phyloP scores from a whole-genome alignment of 345 rosid species.

The Turnera subulata region DNA sequence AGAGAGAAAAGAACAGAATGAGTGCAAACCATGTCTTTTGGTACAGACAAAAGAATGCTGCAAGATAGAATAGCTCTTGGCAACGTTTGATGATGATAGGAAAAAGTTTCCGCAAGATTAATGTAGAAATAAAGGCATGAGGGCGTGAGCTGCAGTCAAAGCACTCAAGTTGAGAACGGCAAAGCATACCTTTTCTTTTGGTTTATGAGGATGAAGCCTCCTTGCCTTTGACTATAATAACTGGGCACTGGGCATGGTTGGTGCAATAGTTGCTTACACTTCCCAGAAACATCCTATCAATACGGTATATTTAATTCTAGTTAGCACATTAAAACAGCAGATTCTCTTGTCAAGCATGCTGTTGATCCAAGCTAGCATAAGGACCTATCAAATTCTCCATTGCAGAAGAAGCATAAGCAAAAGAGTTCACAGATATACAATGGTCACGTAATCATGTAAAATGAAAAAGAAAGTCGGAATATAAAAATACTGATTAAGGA shows the following conservation, averaged over 20 bases:
- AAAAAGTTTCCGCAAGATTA: neutral
- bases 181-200: conserved; percentile 29
- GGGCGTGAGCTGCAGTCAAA: neutral
- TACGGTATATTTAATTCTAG: conserved; percentile 2
- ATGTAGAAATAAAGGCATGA: neutral
- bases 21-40: too few relatives aligned
- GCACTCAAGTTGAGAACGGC: neutral
- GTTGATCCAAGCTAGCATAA: neutral
- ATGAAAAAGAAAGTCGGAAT: too few relatives aligned
- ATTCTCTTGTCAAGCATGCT: neutral
- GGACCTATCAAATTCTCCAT: neutral
- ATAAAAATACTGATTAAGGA: too few relatives aligned
- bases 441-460: too few relatives aligned
- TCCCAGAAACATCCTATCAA: conserved; percentile 83
- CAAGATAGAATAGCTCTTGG: too few relatives aligned
- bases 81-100: neutral
- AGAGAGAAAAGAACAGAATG: too few relatives aligned
- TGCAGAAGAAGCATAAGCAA: neutral
- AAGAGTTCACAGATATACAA: too few relatives aligned
- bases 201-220: conserved; percentile 30
- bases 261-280: conserved; percentile 92
- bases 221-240: conserved; percentile 60
- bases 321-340: neutral
- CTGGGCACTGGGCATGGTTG: conserved; percentile 78
- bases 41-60: too few relatives aligned